Percentiles rank a stretch among this genome's conserved stretches.
Conservation (phyloP, 129 eudicot species). For the Flaveria sonorensis region DNA sequence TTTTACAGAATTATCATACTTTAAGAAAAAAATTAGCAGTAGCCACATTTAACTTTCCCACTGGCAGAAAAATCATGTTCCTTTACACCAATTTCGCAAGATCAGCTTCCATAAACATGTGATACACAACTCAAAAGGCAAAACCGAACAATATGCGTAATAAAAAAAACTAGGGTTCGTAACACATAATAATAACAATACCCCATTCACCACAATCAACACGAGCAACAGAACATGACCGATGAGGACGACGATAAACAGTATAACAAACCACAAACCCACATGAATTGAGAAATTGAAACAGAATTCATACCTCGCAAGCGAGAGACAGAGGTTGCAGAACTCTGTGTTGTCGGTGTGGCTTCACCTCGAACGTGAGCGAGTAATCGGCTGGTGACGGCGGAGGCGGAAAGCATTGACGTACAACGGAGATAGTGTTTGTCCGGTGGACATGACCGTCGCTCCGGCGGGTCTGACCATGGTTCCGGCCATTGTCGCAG, state of each 20-base stretch:
- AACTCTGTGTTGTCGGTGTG: slow-evolving; percentile 43
- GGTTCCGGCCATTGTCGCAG: slow-evolving; percentile 15
- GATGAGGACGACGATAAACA: background rate
- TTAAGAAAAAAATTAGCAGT: too few relatives aligned
- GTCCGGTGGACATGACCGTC: background rate
- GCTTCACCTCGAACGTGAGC: slow-evolving; percentile 29
- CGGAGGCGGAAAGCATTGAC: slow-evolving; percentile 52
- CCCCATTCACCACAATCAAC: background rate
- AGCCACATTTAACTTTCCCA: background rate
- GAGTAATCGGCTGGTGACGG: slow-evolving; percentile 55
- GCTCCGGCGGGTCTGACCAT: slow-evolving; percentile 21
- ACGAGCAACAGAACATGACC: background rate
- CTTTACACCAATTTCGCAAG: background rate
- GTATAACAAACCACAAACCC: background rate
- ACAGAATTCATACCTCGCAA: slow-evolving; percentile 50
- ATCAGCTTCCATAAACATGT: background rate
- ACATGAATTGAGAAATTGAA: background rate
- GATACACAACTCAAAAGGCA: too few relatives aligned
- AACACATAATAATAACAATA: background rate
- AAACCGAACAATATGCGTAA: background rate
- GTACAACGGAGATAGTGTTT: slow-evolving; percentile 42
- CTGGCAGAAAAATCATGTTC: background rate
- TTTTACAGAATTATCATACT: background rate
- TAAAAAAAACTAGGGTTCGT: slow-evolving; percentile 25
- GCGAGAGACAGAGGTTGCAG: slow-evolving; percentile 80